Evolutionary conservation across 129 eudicot genomes (phyloP).

Genomic region (Chrysanthemum lavandulifolium): DNA sequence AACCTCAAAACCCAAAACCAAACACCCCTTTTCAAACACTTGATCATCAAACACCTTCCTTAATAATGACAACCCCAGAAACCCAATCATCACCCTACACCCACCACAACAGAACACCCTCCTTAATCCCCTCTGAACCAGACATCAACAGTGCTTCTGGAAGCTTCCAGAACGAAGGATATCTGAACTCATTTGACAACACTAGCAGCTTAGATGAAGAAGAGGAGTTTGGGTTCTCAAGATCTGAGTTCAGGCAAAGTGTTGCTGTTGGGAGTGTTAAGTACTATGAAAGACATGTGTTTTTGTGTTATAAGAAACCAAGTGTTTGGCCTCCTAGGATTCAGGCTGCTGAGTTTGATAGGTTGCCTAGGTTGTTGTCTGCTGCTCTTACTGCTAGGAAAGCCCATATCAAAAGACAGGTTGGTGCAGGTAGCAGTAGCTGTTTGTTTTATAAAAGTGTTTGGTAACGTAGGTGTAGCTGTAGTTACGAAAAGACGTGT

Average conservation of each 20-base stretch:
- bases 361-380: conserved; percentile 79
- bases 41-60: conserved; percentile 27
- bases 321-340: conserved; percentile 92
- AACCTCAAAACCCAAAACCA: no score
- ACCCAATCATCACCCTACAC: conserved; percentile 6
- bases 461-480: no score
- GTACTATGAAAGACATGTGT: no score
- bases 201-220: conserved; percentile 24
- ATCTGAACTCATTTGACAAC: conserved; percentile 41
- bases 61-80: conserved; percentile 15
- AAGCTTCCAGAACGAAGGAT: conserved; percentile 79
- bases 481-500: no score
- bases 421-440: conserved; percentile 1
- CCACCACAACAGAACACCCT: conserved; percentile 59
- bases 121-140: conserved; percentile 51
- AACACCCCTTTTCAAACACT: background rate
- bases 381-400: conserved; percentile 71
- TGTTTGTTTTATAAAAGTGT: no score
- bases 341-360: conserved; percentile 94
- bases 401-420: conserved; percentile 59
- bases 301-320: conserved; percentile 63
- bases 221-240: conserved; percentile 64
- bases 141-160: conserved; percentile 69
- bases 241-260: conserved; percentile 76
- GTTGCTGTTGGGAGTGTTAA: no score